Conservation (phyloP, 192 early-diverging fungal species). For the Gonapodya sp. region DNA sequence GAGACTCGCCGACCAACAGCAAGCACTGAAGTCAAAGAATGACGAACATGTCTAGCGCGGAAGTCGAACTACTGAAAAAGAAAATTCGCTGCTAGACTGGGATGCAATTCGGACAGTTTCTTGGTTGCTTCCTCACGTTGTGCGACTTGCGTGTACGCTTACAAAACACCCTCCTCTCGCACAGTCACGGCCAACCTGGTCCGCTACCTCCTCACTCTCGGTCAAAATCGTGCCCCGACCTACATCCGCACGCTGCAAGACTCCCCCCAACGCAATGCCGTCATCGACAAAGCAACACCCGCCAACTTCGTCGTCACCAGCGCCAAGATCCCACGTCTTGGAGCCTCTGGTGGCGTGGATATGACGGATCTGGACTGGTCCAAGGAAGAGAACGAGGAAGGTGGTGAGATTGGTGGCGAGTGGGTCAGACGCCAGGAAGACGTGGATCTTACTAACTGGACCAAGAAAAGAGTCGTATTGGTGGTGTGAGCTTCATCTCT, state of each 20-base stretch:
- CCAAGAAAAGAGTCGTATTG: conserved; percentile 1
- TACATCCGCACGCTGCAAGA: conserved; percentile 3
- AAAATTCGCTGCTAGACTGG: neutral
- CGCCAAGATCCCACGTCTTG: neutral
- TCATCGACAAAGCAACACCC: conserved; percentile 3
- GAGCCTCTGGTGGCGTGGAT: neutral
- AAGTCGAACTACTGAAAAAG: neutral
- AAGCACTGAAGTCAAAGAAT: neutral
- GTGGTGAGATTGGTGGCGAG: neutral
- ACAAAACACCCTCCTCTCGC: neutral
- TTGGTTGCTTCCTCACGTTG: neutral
- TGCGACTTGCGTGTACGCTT: conserved; percentile 1
- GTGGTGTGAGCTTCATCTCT: neutral
- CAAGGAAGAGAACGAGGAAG: conserved; percentile 1
- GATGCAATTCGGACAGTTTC: neutral
- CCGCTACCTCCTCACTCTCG: conserved; percentile 1
- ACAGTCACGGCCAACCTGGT: conserved; percentile 3
- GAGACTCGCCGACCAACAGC: neutral
- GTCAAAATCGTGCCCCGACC: neutral
- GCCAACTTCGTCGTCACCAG: neutral
- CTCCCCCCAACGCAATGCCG: neutral
- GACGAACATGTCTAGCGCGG: neutral
- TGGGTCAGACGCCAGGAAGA: conserved; percentile 3
- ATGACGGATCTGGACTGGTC: conserved; percentile 1
- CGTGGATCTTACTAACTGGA: neutral